A percentile compares a stretch with the other conserved stretches of the same genome.
phyloP scores from a whole-genome alignment of 2,329 filamentous ascomycete genomes.

The Tolypocladium sp. region DNA sequence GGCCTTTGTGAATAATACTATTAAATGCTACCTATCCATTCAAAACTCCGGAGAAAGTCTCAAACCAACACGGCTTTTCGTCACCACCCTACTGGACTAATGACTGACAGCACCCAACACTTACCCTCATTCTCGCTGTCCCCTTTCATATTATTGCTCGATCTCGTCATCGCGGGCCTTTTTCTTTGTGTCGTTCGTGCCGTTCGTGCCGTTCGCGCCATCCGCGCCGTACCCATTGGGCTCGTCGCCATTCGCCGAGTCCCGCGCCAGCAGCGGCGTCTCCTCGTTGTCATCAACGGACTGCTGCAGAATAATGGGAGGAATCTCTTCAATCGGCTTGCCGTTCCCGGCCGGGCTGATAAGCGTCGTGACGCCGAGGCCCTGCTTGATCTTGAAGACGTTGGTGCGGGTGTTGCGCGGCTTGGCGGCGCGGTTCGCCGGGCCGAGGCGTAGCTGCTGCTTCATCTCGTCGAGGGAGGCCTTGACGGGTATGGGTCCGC shows the following conservation, averaged over 20 bases:
- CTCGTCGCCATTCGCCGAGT: constrained; percentile 2
- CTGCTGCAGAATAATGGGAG: not conserved
- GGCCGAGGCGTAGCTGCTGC: constrained; percentile 56
- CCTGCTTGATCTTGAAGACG: constrained; percentile 58
- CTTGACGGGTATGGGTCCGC: constrained; percentile 42
- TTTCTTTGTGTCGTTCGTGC: not conserved
- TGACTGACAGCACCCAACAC: not conserved
- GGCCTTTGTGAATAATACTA: not conserved
- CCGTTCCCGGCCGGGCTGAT: constrained; percentile 2
- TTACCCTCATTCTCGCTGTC: not conserved
- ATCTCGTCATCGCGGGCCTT: not conserved
- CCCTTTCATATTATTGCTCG: not conserved
- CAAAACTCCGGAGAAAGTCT: not conserved
- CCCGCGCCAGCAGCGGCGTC: constrained; percentile 7
- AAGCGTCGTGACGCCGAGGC: constrained; percentile 11
- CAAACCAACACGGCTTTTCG: not conserved
- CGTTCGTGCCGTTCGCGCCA: not conserved
- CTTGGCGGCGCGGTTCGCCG: constrained; percentile 57
- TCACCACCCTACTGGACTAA: not conserved
- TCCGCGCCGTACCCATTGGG: constrained; percentile 6
- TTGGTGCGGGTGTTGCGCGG: constrained; percentile 51
- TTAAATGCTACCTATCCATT: not conserved
- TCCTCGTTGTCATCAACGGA: constrained; percentile 4
- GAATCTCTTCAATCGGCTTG: constrained; percentile 3
- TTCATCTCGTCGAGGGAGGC: constrained; percentile 54